Base-by-base conservation (phyloP, 495 filamentous ascomycete genomes). In the Podospora didyma region DNA sequence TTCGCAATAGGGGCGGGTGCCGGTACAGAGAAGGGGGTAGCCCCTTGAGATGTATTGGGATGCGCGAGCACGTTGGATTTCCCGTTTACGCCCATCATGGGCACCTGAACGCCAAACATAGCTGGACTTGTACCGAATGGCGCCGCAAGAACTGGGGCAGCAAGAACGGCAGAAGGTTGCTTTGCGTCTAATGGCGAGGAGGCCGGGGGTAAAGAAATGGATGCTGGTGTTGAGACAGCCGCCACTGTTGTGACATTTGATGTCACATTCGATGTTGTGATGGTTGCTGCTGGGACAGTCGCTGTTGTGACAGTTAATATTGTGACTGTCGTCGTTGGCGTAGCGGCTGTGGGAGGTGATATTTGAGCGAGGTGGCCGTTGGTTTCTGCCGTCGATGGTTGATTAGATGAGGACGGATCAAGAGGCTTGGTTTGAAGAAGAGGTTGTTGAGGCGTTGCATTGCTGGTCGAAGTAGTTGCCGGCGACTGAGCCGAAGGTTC, bases 51-150 rank as follows among this genome's bases (percentile, higher is more conserved):
- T 14, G 75, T 71, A 49, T 77, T 78, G 12, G 76, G 76, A 7
- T 64, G 64, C 19, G 76, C 76, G 22, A 79, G 74, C 16, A 75
- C 64, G 42, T 71, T 70, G 23, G 73, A 73, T 31, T 61, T 70
- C 23, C 53, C 49, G 3, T 51, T 54, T 11, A 54, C n/a, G 21
- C 62, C 65, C 22, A 63, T 44, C 50, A 64, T 63, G 10, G 61
- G 56, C 54, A 64, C 62, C 34, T 58, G 58, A 1, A 57, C 57
- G 17, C 65, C 60, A 6, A 63, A 63, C 46, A 66, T 57, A 3
- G 62, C 56, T 11, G 59, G 23, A 2, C 47, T 48, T 2, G 62
- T 46, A 7, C 62, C 68, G 2, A 52, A 41, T 7, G 71, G 71
- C 1, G 66, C 66, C 2, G 68, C 68, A 12, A 74, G 66, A 41